A percentile compares a stretch with the other conserved stretches of the same genome.
Evolutionary conservation across 441 rosid genomes (phyloP).

Genomic region (Gossypium laxum): DNA sequence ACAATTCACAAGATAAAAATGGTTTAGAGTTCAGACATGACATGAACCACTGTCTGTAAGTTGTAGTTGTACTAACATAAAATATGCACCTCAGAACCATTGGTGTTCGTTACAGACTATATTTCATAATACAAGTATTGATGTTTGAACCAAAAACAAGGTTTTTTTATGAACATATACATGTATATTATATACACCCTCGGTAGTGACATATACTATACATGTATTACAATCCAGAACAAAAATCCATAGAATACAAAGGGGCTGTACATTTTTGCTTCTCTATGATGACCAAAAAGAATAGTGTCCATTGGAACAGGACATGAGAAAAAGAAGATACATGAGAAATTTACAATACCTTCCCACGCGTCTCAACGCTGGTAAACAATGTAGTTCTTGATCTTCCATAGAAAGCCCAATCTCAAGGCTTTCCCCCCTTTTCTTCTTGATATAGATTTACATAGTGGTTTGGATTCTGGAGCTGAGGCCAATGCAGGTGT

Average conservation of each 20-base stretch:
- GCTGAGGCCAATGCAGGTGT: conserved; percentile 23
- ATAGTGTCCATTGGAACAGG: conserved; percentile 18
- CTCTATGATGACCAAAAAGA: conserved; percentile 15
- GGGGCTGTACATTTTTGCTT: conserved; percentile 46
- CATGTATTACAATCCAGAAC: conserved; percentile 19
- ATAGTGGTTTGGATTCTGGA: conserved; percentile 48
- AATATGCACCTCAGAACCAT: not conserved
- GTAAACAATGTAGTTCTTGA: conserved; percentile 58
- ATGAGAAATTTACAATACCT: conserved; percentile 22
- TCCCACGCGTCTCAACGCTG: conserved; percentile 28
- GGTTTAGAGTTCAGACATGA: not conserved
- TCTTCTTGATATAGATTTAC: conserved; percentile 62
- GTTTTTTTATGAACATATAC: not conserved
- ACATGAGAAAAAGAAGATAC: conserved; percentile 26
- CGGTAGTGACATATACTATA: conserved; percentile 9
- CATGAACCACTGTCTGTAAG: not conserved
- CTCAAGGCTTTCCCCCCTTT: conserved; percentile 56
- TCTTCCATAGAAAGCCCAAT: conserved; percentile 62
- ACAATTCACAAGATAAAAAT: not conserved
- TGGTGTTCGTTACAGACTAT: not conserved
- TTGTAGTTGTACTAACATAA: not conserved
- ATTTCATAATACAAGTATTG: not conserved
- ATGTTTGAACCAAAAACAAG: not conserved
- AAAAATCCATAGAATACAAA: conserved; percentile 31
- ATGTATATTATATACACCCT: conserved; percentile 5